A percentile compares a stretch with the other conserved stretches of the same genome.
Conservation (phyloP, 1,139 yeast genomes). For the Sugiyamaella pinicola region DNA sequence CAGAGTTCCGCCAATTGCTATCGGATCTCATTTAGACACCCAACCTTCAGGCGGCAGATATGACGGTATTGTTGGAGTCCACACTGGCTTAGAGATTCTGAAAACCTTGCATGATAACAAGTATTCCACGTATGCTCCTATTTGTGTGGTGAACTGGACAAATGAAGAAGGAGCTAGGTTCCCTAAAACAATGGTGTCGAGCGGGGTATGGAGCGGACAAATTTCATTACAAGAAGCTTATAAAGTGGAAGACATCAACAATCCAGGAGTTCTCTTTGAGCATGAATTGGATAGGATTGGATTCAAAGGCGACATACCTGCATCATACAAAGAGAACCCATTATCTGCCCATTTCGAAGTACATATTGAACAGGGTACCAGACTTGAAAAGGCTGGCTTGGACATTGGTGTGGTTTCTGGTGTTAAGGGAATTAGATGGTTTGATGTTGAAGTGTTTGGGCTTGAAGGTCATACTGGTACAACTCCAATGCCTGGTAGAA, state of each 20-base stretch:
- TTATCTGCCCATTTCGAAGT: constrained; percentile 70
- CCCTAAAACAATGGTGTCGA: constrained; percentile 65
- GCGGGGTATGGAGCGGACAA: constrained; percentile 66
- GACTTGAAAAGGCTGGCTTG: constrained; percentile 57
- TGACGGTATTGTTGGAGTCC: constrained; percentile 71
- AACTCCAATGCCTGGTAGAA: constrained; percentile 64
- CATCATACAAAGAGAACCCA: constrained; percentile 55
- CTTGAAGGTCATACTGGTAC: constrained; percentile 74
- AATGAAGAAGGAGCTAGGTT: constrained; percentile 81
- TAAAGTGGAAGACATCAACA: constrained; percentile 55
- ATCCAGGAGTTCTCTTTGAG: constrained; percentile 49
- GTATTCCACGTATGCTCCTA: constrained; percentile 61
- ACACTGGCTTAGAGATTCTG: constrained; percentile 65
- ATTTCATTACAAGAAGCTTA: constrained; percentile 53
- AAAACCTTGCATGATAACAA: constrained; percentile 64
- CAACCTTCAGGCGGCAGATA: constrained; percentile 81
- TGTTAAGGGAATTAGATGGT: constrained; percentile 70
- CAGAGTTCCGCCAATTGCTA: constrained; percentile 57
- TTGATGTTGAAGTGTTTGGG: constrained; percentile 56
- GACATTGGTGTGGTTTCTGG: constrained; percentile 67
- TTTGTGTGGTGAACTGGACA: constrained; percentile 69
- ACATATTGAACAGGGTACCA: constrained; percentile 78
- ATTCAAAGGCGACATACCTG: constrained; percentile 55
- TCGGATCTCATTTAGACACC: constrained; percentile 75
- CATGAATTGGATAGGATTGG: constrained; percentile 64